Percentiles rank a stretch among this genome's conserved stretches.
Conservation (phyloP, 2,329 filamentous ascomycete genomes). For the Cladophialophora yegresii region DNA sequence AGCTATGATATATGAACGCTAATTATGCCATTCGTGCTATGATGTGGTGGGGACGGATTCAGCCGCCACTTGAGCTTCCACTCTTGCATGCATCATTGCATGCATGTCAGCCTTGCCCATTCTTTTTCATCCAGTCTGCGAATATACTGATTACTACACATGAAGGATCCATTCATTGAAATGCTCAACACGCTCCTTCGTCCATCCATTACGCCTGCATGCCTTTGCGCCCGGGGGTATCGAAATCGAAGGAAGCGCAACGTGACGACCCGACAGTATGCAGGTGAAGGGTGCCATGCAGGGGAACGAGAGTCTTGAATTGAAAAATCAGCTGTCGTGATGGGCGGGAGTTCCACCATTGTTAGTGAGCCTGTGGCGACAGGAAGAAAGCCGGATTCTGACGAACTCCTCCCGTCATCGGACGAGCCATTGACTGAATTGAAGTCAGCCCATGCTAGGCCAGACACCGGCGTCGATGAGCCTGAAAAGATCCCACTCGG, state of each 20-base stretch:
- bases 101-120: not conserved
- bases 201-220: no score
- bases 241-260: no score
- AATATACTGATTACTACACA: no score
- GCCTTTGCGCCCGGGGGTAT: no score
- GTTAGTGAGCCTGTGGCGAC: not conserved
- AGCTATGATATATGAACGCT: not conserved
- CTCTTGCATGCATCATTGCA: not conserved
- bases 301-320: not conserved
- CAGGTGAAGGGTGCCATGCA: not conserved
- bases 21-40: not conserved
- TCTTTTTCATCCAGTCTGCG: no score
- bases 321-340: not conserved
- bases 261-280: no score
- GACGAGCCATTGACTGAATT: not conserved
- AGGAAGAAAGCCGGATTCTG: not conserved
- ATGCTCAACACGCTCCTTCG: no score
- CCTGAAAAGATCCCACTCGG: constrained; percentile 53
- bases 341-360: not conserved
- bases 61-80: not conserved
- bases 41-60: not conserved
- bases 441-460: constrained; percentile 22
- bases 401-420: not conserved
- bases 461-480: constrained; percentile 49
- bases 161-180: no score